These are phyloP conservation scores for Hyphopichia wangnamkhiaoensis DNA, from an alignment of 1,139 yeast genomes.

Conservation along the genomic window DNA sequence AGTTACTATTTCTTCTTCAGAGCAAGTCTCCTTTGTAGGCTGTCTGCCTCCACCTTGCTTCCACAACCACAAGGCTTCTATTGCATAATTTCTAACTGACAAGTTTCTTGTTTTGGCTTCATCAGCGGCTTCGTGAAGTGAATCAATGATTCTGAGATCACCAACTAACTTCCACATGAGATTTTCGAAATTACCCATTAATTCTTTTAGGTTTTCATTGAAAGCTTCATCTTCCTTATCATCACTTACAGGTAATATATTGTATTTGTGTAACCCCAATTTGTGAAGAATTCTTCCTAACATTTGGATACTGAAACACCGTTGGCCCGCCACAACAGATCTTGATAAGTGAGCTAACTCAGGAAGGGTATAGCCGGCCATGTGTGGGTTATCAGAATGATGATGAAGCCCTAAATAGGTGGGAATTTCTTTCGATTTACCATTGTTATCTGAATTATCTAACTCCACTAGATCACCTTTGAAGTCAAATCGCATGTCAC, in stretches of 20 bases:
- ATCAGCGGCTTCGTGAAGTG: slow-evolving; percentile 72
- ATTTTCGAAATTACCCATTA: slow-evolving; percentile 53
- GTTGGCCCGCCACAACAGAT: slow-evolving; percentile 80
- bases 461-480: slow-evolving; percentile 68
- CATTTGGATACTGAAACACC: slow-evolving; percentile 83
- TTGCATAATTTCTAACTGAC: slow-evolving; percentile 81
- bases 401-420: slow-evolving; percentile 81
- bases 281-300: slow-evolving; percentile 85
- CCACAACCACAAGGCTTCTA: slow-evolving; percentile 95
- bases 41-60: slow-evolving; percentile 69
- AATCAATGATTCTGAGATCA: slow-evolving; percentile 65
- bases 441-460: slow-evolving; percentile 41
- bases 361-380: slow-evolving; percentile 88
- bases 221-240: slow-evolving; percentile 37
- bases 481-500: slow-evolving; percentile 84
- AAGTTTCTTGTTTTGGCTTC: slow-evolving; percentile 65
- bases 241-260: slow-evolving; percentile 44
- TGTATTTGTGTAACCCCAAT: slow-evolving; percentile 64
- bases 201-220: slow-evolving; percentile 33
- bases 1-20: slow-evolving; percentile 9
- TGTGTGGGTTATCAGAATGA: slow-evolving; percentile 83
- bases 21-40: neutral
- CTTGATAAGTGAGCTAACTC: slow-evolving; percentile 82
- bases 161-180: slow-evolving; percentile 78
- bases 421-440: slow-evolving; percentile 39